Conservation (phyloP, 1,139 yeast genomes). For the Pneumocystis sp. region DNA sequence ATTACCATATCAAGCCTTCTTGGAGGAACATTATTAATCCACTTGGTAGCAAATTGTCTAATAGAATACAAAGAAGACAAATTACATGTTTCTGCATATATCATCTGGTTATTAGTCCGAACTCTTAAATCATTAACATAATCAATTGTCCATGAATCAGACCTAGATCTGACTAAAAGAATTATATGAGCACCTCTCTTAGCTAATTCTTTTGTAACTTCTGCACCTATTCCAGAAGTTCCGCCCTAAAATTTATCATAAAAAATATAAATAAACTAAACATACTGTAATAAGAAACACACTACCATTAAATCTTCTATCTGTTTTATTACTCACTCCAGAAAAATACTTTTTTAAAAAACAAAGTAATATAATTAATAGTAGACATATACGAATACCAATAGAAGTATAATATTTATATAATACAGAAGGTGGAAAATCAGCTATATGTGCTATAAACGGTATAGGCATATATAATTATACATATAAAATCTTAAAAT, state of each 20-base stretch:
- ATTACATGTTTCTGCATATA: conserved; percentile 83
- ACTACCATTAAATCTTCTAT: background rate
- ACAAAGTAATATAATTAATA: background rate
- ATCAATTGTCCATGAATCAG: conserved; percentile 65
- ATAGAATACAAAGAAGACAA: conserved; percentile 57
- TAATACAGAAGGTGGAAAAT: background rate
- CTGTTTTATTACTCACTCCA: background rate
- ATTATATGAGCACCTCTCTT: conserved; percentile 73
- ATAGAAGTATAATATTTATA: background rate
- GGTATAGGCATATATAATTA: background rate
- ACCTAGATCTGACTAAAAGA: conserved; percentile 45
- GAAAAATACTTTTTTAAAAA: background rate
- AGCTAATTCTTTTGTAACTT: conserved; percentile 61
- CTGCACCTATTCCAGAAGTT: conserved; percentile 79
- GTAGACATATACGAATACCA: background rate
- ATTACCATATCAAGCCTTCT: conserved; percentile 77
- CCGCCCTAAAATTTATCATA: conserved; percentile 39
- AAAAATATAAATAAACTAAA: background rate
- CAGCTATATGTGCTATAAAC: background rate
- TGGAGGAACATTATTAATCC: conserved; percentile 87
- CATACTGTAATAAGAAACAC: conserved; percentile 1
- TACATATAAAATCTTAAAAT: background rate
- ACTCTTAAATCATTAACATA: conserved; percentile 65
- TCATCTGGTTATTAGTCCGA: conserved; percentile 49
- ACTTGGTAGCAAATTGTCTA: conserved; percentile 82